Evolutionary conservation across 2,329 filamentous ascomycete species (phyloP), one percentile per base, ranked within the genome.

Genomic region (Fusarium sp.): DNA sequence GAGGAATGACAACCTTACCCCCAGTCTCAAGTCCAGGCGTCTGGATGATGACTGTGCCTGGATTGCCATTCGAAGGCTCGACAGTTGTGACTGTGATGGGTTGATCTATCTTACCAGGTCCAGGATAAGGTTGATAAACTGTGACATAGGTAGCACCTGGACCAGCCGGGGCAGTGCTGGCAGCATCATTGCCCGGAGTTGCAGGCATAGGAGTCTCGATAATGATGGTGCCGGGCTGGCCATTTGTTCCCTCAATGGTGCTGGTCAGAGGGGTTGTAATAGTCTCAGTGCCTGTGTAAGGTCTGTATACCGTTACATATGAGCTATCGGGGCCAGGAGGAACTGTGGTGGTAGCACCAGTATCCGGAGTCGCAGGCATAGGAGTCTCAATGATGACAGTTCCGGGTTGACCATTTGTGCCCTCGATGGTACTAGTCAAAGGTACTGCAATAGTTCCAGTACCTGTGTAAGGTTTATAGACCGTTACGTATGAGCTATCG

Each of bases 51-150:
- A 69, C 54, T 12, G 66, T 69, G 1, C 67, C 67, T 3, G 62
- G 66, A 27, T 63, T 54, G 0, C 61, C 63, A 4, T 63, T 58
- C 0, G 57, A 56, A 7, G 63, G 67, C n/a, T 50, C 53, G 6
- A 70, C 55, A 5, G 67, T 70, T 7, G 62, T 69, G 9, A 70
- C 55, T 3, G 67, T 70, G 5, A 70, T 45, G 2, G 67, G 62
- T 23, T 62, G 49, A 4, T 62, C 51, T 14, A 69, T 70, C 11
- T 40, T 50, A 2, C 43, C 57, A 23, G 67, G 49, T 21, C 67
- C 67, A 14, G 62, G 53, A 45, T 70, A 56, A 41, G 66, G 66
- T n/a, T 54, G 42, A 12, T 67, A 69, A 4, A 58, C 50, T 4
- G 64, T 68, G 32, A 67, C 27, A 5, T 67, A 68, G 14, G 63